Base-by-base conservation (phyloP, 306 rosid species). In the Cucumis melo region DNA sequence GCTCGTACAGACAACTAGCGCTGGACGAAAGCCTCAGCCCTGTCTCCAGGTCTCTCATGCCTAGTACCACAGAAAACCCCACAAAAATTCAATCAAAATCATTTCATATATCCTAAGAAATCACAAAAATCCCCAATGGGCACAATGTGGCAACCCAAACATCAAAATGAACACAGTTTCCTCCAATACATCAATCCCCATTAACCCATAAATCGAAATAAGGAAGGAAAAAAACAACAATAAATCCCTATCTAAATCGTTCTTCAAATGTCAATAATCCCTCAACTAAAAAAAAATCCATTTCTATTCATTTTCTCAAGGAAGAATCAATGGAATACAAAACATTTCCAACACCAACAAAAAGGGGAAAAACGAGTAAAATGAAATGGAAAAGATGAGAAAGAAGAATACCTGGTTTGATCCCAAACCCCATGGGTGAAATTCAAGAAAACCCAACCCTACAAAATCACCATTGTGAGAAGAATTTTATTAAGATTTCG, bases 31-130 rank as follows among this genome's bases (percentile, higher is more conserved):
- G 48, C 29, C 5, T 29, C 12, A 66, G 75, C 64, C 87, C 80
- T 63, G 44, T 81, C 46, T 86, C 83, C 57, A 80, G 67, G 76
- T 86, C 90, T 88, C 86, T 80, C 58, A 70, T 78, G 20, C 79
- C 86, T 79, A 66, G 21, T 57, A 23, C 44, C 5, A 19, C 34
- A 38, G 1, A 51, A 51, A 46, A 55, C 67, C 67, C 50, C 46
- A 17, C 23, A n/a, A 23, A 46, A 20, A 46, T 7, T 2, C 41
- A 72, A 72, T 70, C 73, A 27, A 71, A 24, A 27, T 5, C 17
- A 50, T 70, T 20, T 70, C 53, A 48, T 23, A 27, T 46, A 42
- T 71, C 39, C 58, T 23, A 23, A 48, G 29, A 24, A 51, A 29
- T 11, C 15, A 51, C 5, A 53, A 42, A 53, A 50, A 53, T 29